These are phyloP conservation scores for Zoysia japonica DNA, from an alignment of 176 grass and related monocot genomes.

Conservation along the genomic window DNA sequence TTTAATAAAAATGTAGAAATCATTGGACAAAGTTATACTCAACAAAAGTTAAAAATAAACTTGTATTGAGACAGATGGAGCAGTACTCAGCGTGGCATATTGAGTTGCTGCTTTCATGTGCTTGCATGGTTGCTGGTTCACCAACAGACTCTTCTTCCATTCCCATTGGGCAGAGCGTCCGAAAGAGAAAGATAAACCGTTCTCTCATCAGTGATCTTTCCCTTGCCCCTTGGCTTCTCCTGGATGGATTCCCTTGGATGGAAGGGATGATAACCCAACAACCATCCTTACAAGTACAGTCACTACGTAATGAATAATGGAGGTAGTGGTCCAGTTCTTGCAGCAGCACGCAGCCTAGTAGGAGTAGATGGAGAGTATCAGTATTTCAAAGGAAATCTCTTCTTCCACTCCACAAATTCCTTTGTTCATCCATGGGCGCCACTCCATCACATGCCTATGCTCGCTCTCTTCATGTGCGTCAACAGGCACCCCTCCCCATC, in stretches of 20 bases:
- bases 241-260: slow-evolving; percentile 16
- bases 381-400: slow-evolving; percentile 26
- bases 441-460: slow-evolving; percentile 22
- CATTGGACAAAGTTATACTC: not conserved
- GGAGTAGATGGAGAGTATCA: not conserved
- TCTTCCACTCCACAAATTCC: slow-evolving; percentile 43
- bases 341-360: not conserved
- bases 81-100: no score
- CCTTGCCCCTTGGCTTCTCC: slow-evolving; percentile 10
- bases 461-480: not conserved
- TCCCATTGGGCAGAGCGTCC: not conserved
- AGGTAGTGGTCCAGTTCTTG: slow-evolving; percentile 8
- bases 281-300: not conserved
- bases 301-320: not conserved
- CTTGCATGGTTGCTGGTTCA: not conserved
- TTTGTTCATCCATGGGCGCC: slow-evolving; percentile 2
- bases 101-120: slow-evolving; percentile 32
- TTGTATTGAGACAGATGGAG: no score
- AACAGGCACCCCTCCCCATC: not conserved
- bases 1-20: no score
- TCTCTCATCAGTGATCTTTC: not conserved
- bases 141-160: not conserved
- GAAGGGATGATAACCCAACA: slow-evolving; percentile 14
- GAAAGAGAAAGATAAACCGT: not conserved
- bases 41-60: no score